Evolutionary conservation across 208 protist species (phyloP).

Genomic region (Crithidia bombi): DNA sequence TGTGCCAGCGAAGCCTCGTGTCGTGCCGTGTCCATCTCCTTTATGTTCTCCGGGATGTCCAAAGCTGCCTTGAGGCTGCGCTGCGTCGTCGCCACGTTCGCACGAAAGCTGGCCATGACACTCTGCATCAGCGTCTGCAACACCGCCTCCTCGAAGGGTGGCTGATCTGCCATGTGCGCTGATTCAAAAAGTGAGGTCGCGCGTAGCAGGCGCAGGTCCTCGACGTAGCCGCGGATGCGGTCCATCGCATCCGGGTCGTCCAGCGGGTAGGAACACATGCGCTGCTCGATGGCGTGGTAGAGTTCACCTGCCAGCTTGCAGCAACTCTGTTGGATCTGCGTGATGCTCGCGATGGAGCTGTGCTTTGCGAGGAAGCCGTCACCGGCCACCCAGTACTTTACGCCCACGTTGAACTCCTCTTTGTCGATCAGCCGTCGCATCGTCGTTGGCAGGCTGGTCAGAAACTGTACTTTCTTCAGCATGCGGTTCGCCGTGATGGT

Average conservation of each 20-base stretch:
- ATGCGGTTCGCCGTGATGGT: conserved; percentile 75
- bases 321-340: conserved; percentile 63
- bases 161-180: conserved; percentile 24
- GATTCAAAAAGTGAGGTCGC: conserved; percentile 69
- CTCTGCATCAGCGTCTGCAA: conserved; percentile 68
- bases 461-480: conserved; percentile 85
- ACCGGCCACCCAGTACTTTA: conserved; percentile 83
- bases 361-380: conserved; percentile 78
- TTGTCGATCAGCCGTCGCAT: conserved; percentile 71
- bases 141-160: conserved; percentile 62
- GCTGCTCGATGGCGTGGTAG: conserved; percentile 67
- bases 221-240: conserved; percentile 64
- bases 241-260: conserved; percentile 86
- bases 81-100: conserved; percentile 52
- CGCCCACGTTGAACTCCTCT: conserved; percentile 57
- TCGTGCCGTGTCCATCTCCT: conserved; percentile 34
- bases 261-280: conserved; percentile 67
- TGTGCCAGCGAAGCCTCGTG: conserved; percentile 41
- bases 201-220: conserved; percentile 82
- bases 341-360: conserved; percentile 58
- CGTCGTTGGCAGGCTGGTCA: conserved; percentile 67
- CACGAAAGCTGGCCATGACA: conserved; percentile 58
- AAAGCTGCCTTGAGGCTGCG: conserved; percentile 56
- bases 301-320: conserved; percentile 53
- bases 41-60: conserved; percentile 49